These are phyloP conservation scores for Neophaeococcomyces mojaviensis DNA, from an alignment of 2,329 filamentous ascomycete genomes.

Conservation along the genomic window DNA sequence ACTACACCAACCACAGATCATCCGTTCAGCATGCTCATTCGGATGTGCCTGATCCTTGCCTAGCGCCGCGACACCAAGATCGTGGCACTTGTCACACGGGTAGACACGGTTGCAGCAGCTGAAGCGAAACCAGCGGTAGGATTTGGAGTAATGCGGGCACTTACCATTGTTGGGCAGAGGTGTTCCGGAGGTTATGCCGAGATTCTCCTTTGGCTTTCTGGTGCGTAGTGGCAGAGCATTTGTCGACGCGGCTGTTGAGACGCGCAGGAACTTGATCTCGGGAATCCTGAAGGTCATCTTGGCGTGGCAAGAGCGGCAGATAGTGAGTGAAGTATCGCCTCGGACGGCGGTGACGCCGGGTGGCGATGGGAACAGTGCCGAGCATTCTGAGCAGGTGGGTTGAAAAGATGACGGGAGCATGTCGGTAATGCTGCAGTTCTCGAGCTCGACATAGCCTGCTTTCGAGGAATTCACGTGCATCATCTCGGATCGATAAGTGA, in stretches of 20 bases:
- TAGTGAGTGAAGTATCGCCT: constrained; percentile 64
- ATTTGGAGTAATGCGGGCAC: constrained; percentile 49
- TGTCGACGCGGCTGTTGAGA: constrained; percentile 40
- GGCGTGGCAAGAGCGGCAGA: constrained; percentile 71
- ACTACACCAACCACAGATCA: constrained; percentile 73
- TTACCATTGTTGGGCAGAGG: constrained; percentile 47
- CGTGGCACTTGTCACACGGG: constrained; percentile 64
- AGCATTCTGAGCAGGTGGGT: constrained; percentile 71
- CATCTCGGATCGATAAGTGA: constrained; percentile 56
- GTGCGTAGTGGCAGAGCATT: background rate
- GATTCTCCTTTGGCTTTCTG: constrained; percentile 36
- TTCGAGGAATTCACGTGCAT: constrained; percentile 67
- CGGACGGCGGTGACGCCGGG: constrained; percentile 62
- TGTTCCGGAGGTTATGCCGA: constrained; percentile 48
- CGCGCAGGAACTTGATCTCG: constrained; percentile 68
- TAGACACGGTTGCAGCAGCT: constrained; percentile 51
- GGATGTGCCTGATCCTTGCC: constrained; percentile 44
- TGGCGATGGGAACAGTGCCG: constrained; percentile 52
- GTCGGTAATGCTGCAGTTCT: constrained; percentile 66
- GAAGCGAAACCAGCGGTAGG: constrained; percentile 53
- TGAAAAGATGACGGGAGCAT: constrained; percentile 73
- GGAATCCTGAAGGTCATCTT: constrained; percentile 74
- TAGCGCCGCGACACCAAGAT: constrained; percentile 29
- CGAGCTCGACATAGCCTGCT: constrained; percentile 70
- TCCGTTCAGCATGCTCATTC: constrained; percentile 74